Base-by-base conservation (phyloP, 108 stramenopile genomes). In the Nitzschia sp. region DNA sequence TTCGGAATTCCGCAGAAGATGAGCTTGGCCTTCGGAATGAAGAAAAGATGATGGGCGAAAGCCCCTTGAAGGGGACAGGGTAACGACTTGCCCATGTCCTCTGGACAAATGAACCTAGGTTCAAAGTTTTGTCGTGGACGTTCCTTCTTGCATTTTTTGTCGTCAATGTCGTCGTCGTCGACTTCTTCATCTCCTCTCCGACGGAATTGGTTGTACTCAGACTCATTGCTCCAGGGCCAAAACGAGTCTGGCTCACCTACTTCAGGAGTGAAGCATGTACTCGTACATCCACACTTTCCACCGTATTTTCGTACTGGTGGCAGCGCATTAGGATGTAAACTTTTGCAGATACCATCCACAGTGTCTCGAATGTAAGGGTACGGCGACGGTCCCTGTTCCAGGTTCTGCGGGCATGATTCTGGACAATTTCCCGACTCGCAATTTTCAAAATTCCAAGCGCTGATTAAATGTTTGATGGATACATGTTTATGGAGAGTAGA, bases 1-100 rank as follows among this genome's bases (percentile, higher is more conserved):
- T 83, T 83, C 26, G 83, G 79, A 7, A 83, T 80, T 10, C 79
- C 83, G 69, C 83, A 83, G 58, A 83, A 78, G 17, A 73, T 73
- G 21, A 83, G 72, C 58, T 78, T 83, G n/a, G 57, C 80, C 21
- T 41, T 19, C 26, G 81, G 81, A 52, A 82, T 75, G 40, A 79
- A 52, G 37, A 63, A 54, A n/a, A 79, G 50, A 59, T 77, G 58
- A 40, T 81, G 79, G 17, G 41, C 59, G 58, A 29, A 64, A 10
- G 10, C 39, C 12, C 42, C 43, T 20, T 20, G 25, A 24, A 51
- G 41, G 0, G 63, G 53, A 14, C 37, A 40, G 29, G 57, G 25
- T 20, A 21, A 3, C 15, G 43, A 24, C 20, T 41, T 46, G 9
- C 38, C 5, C 38, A 1, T 40, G 15, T 6, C 24, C 19, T 2